Percentiles rank a stretch among this genome's conserved stretches.
Conservation (phyloP, 163 green algal species). For the Dunaliella salina region DNA sequence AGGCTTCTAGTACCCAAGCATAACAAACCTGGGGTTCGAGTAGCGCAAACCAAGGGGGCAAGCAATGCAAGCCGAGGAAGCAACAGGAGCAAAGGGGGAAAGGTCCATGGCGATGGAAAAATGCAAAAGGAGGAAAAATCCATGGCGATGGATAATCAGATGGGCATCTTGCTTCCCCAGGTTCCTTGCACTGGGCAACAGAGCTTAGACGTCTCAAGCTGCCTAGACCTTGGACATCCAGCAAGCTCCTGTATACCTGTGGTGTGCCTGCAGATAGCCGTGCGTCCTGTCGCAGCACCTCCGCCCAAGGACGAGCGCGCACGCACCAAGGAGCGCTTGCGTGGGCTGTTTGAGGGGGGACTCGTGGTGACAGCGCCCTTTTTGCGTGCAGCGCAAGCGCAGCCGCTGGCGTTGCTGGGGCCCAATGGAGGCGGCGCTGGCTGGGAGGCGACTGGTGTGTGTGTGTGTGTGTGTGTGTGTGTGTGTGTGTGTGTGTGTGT, state of each 20-base stretch:
- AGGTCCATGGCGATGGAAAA: too few relatives aligned
- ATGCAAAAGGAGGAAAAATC: too few relatives aligned
- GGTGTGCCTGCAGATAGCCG: background rate
- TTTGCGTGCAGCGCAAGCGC: conserved; percentile 57
- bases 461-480: background rate
- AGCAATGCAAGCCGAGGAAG: too few relatives aligned
- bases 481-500: background rate
- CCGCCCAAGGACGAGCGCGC: conserved; percentile 27
- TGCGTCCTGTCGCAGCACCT: conserved; percentile 9
- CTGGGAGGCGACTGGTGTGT: background rate
- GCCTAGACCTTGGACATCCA: too few relatives aligned
- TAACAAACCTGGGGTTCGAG: too few relatives aligned
- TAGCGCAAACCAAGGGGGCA: too few relatives aligned
- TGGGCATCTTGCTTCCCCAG: too few relatives aligned
- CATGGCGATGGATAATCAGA: too few relatives aligned
- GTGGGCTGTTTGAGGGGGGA: conserved; percentile 62
- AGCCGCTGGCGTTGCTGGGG: conserved; percentile 61
- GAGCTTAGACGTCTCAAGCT: too few relatives aligned
- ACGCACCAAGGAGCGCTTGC: conserved; percentile 50
- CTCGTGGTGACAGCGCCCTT: conserved; percentile 77
- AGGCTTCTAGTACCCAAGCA: too few relatives aligned
- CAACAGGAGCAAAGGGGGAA: too few relatives aligned
- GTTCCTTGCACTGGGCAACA: too few relatives aligned
- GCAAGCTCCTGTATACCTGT: background rate
- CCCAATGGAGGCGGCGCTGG: background rate